phyloP scores from a whole-genome alignment of 225 moss, liverwort and hornwort species.

The Pleurozium schreberi region DNA sequence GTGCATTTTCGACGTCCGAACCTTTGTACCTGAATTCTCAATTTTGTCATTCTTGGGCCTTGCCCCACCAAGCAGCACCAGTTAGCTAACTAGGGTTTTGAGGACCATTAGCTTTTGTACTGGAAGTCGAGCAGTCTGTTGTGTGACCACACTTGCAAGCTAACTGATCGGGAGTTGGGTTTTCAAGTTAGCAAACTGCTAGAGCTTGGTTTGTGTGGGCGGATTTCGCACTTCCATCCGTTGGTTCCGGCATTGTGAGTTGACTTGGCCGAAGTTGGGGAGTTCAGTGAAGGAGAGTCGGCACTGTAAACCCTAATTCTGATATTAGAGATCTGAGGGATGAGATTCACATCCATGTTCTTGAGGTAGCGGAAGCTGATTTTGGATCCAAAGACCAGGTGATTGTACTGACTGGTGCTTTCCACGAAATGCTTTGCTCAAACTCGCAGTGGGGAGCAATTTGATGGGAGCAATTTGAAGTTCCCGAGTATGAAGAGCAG shows the following conservation, averaged over 20 bases:
- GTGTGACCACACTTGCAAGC: background rate
- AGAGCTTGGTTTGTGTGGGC: background rate
- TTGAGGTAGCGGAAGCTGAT: background rate
- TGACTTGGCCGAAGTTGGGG: background rate
- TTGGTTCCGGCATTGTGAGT: background rate
- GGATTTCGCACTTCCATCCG: background rate
- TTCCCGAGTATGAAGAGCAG: slow-evolving; percentile 49
- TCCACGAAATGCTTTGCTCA: background rate
- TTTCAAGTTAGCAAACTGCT: background rate
- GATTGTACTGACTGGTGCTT: background rate
- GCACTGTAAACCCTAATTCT: background rate
- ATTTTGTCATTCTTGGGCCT: background rate
- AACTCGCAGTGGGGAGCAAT: slow-evolving; percentile 59
- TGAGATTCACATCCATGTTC: background rate
- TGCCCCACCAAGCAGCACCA: background rate
- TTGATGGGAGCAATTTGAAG: slow-evolving; percentile 66
- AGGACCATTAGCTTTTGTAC: background rate
- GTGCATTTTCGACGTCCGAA: background rate
- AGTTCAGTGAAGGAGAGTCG: background rate
- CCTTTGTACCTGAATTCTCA: background rate
- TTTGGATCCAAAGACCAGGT: background rate
- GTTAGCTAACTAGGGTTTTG: background rate
- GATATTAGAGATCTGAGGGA: background rate
- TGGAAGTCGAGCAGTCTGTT: background rate
- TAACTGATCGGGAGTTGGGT: no score